phyloP scores from a whole-genome alignment of 805 yeast genomes.

The Metschnikowia bowlesiae region DNA sequence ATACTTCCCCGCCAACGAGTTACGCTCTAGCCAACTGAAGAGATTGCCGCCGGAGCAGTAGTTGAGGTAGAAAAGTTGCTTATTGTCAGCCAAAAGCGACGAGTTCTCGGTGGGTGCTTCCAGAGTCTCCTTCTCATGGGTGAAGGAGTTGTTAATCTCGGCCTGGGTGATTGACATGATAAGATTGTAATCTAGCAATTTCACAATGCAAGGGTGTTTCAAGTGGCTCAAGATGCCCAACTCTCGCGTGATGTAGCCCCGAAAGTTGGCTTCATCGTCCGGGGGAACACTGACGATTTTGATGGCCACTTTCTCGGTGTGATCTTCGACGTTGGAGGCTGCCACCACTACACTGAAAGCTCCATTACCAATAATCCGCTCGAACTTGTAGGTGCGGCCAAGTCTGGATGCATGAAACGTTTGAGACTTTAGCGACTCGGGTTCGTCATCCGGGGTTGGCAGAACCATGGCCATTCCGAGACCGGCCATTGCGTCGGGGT shows the following conservation, averaged over 20 bases:
- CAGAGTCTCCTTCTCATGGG: background rate
- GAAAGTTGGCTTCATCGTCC: slow-evolving; percentile 26
- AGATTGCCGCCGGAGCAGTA: slow-evolving; percentile 85
- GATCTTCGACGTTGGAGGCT: slow-evolving; percentile 31
- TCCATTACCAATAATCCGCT: slow-evolving; percentile 53
- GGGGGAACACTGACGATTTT: slow-evolving; percentile 52
- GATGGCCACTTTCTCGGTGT: slow-evolving; percentile 51
- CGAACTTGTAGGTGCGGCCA: slow-evolving; percentile 9
- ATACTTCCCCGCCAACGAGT: slow-evolving; percentile 14
- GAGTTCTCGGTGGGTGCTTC: background rate
- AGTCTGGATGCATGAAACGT: slow-evolving; percentile 12
- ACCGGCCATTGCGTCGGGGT: slow-evolving; percentile 4
- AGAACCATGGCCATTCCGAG: slow-evolving; percentile 7
- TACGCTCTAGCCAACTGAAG: slow-evolving; percentile 50
- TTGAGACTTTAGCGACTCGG: background rate
- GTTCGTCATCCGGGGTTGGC: slow-evolving; percentile 12
- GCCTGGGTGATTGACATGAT: slow-evolving; percentile 22
- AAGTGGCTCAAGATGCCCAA: slow-evolving; percentile 54
- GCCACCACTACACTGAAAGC: slow-evolving; percentile 62
- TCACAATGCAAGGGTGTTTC: slow-evolving; percentile 67
- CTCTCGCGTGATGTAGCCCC: slow-evolving; percentile 53
- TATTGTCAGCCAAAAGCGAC: slow-evolving; percentile 18
- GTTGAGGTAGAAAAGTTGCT: slow-evolving; percentile 57
- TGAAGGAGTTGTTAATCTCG: slow-evolving; percentile 20
- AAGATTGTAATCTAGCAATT: slow-evolving; percentile 49